phyloP scores from a whole-genome alignment of 768 basidiomycete species.

The Hygrocybe punicea region DNA sequence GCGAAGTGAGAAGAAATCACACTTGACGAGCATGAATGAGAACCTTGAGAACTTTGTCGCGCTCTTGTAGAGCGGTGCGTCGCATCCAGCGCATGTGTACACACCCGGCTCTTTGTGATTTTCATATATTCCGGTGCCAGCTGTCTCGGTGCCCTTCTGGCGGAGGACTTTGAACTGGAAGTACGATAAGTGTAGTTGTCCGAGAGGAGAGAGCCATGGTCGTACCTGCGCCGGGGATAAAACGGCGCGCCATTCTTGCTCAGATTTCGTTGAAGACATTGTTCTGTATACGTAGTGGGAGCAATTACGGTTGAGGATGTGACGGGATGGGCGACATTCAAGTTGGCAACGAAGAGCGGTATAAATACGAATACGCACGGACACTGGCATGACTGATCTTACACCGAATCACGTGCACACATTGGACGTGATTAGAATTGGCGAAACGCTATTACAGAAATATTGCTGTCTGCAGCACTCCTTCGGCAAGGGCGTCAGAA shows the following conservation, averaged over 20 bases:
- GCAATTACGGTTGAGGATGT: not conserved
- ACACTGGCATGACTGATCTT: too few relatives aligned
- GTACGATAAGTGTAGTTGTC: not conserved
- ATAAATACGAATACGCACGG: too few relatives aligned
- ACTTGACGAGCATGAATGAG: not conserved
- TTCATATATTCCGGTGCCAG: constrained; percentile 79
- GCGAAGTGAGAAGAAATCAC: not conserved
- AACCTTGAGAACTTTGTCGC: constrained; percentile 74
- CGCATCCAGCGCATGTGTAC: constrained; percentile 78
- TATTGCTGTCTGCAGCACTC: too few relatives aligned
- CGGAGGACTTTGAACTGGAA: constrained; percentile 79
- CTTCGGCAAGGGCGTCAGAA: too few relatives aligned
- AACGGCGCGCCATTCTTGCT: constrained; percentile 80
- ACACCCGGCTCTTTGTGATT: constrained; percentile 62
- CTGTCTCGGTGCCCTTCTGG: constrained; percentile 79
- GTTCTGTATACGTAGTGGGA: constrained; percentile 25
- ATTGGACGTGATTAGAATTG: too few relatives aligned
- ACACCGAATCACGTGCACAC: too few relatives aligned
- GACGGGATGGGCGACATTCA: too few relatives aligned
- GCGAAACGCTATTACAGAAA: too few relatives aligned
- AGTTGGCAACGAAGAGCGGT: too few relatives aligned
- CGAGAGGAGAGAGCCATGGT: constrained; percentile 4
- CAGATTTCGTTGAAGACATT: constrained; percentile 52
- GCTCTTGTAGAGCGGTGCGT: constrained; percentile 82
- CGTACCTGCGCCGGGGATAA: constrained; percentile 78